These are phyloP conservation scores for Gossypium raimondii DNA, from an alignment of 345 rosid species.

Conservation along the genomic window DNA sequence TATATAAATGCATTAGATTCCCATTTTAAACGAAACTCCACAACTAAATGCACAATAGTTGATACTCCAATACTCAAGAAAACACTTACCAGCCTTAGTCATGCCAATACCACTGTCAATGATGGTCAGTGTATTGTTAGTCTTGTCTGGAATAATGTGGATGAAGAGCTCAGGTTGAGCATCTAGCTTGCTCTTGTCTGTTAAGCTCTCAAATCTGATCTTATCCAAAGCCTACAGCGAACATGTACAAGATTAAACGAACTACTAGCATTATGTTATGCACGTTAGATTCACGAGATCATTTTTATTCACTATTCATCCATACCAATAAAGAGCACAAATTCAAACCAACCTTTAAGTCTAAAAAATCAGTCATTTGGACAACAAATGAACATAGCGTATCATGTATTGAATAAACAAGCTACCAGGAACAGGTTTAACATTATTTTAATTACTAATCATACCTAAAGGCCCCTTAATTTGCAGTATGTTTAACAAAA, in stretches of 20 bases:
- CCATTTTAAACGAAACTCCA: not conserved
- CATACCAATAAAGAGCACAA: no score
- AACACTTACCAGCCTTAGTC: constrained; percentile 77
- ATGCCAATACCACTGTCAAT: constrained; percentile 81
- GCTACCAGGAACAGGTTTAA: no score
- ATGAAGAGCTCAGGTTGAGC: constrained; percentile 81
- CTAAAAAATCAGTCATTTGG: no score
- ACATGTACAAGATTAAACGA: not conserved
- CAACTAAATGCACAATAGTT: not conserved
- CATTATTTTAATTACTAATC: no score
- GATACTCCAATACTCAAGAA: not conserved
- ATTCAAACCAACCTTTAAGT: no score
- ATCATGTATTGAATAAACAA: no score
- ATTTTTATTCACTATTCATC: no score
- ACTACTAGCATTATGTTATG: not conserved
- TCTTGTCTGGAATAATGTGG: constrained; percentile 74
- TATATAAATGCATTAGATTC: not conserved
- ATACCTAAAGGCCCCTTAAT: no score
- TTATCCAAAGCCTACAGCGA: constrained; percentile 69
- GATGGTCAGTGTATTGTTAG: constrained; percentile 54
- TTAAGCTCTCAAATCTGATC: constrained; percentile 81
- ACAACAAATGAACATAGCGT: no score
- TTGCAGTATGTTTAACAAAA: no score
- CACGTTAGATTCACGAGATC: not conserved
- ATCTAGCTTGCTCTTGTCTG: constrained; percentile 86